Evolutionary conservation across 2,329 filamentous ascomycete species (phyloP), one percentile per base, ranked within the genome.

Genomic region (Myriangium duriaei): DNA sequence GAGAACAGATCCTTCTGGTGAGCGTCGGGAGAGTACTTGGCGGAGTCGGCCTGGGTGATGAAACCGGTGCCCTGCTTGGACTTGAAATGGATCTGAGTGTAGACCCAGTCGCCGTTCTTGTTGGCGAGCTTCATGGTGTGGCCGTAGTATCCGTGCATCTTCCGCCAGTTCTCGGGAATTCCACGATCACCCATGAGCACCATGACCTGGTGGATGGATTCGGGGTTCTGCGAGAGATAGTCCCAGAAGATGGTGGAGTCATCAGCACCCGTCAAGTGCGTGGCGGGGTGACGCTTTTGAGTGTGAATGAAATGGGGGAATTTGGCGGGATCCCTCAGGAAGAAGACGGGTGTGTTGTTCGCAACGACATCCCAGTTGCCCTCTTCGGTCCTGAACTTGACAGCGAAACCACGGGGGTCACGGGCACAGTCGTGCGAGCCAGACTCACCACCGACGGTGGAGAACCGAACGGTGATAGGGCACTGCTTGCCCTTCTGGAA

Each of bases 331-430:
- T 84, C 79, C 37, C 79, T 66, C 11, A 83, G 52, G 59, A 85
- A 85, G 65, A 84, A 85, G 2, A 81, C 72, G 0, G 80, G 79
- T 0, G 76, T 81, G 53, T 83, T 83, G 62, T 81, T 82, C 43
- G 72, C 74, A 5, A 83, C 78, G 55, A 78, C 66, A 50, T 82
- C 78, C 70, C 73, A 81, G 48, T 83, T 82, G n/a, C 79, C 79
- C 48, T 83, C 74, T 12, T 79, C 72, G 0, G 79, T 83, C 30
- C 76, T 69, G 60, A 85, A 79, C 60, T 84, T 85, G 45, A 81
- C 66, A 1, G 78, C 69, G 50, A 85, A 85, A 0, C 81, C 81
- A 50, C 79, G 67, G 7, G 79, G 79, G 47, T 86, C 80, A 42
- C 81, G 74, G 21, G 77, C 79, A 46, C 72, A 76, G 50, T 85